A percentile compares a stretch with the other conserved stretches of the same genome.
Evolutionary conservation across 805 yeast species (phyloP).

Genomic region (Nakazawaea pomicola): DNA sequence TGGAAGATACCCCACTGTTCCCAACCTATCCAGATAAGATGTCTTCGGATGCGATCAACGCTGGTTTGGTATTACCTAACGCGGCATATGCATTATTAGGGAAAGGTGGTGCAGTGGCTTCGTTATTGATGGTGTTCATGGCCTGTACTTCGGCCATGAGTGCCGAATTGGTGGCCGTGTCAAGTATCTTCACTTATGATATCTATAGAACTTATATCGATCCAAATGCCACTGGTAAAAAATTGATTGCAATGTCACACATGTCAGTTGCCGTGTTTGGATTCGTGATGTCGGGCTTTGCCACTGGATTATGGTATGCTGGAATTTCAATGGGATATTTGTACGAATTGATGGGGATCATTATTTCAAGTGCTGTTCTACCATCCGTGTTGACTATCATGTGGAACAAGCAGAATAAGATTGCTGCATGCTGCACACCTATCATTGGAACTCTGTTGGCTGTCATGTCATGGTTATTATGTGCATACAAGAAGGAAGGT

Average conservation of each 20-base stretch:
- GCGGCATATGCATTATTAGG: slow-evolving; percentile 86
- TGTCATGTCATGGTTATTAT: slow-evolving; percentile 60
- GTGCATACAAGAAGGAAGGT: slow-evolving; percentile 40
- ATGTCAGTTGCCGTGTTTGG: slow-evolving; percentile 52
- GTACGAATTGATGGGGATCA: slow-evolving; percentile 85
- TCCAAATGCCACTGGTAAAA: slow-evolving; percentile 73
- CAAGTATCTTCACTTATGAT: slow-evolving; percentile 83
- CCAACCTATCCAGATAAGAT: slow-evolving; percentile 74
- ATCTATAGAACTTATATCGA: slow-evolving; percentile 76
- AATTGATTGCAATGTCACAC: slow-evolving; percentile 66
- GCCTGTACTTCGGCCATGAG: slow-evolving; percentile 92
- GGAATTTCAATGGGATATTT: slow-evolving; percentile 83
- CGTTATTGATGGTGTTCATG: slow-evolving; percentile 77
- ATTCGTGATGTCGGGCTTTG: slow-evolving; percentile 71
- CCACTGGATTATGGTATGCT: slow-evolving; percentile 78
- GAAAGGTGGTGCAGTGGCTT: slow-evolving; percentile 82
- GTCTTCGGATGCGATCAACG: slow-evolving; percentile 62
- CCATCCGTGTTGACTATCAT: slow-evolving; percentile 66
- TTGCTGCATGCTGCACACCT: slow-evolving; percentile 75
- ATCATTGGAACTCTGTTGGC: slow-evolving; percentile 72
- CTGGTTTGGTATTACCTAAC: slow-evolving; percentile 76
- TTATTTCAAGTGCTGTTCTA: slow-evolving; percentile 80
- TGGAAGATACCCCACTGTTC: slow-evolving; percentile 66
- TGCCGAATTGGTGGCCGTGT: slow-evolving; percentile 84
- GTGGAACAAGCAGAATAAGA: slow-evolving; percentile 58